Percentiles rank a stretch among this genome's conserved stretches.
phyloP scores from a whole-genome alignment of 2,329 filamentous ascomycete species.

The Arthroderma sp. region DNA sequence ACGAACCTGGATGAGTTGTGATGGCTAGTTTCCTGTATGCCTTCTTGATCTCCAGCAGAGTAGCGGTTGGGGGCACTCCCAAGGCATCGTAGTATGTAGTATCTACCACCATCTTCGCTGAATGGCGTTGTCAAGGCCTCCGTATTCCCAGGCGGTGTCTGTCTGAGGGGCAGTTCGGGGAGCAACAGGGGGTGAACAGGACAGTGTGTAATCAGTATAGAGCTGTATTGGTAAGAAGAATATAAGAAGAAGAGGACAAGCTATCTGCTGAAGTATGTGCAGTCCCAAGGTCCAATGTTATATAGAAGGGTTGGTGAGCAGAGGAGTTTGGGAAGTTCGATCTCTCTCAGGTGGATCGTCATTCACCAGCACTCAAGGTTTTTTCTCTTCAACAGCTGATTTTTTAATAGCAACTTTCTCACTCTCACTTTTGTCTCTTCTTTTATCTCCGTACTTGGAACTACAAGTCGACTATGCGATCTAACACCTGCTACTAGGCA shows the following conservation, averaged over 20 bases:
- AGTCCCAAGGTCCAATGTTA: no score
- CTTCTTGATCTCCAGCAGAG: slow-evolving; percentile 91
- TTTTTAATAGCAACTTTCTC: neutral
- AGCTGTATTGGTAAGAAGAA: neutral
- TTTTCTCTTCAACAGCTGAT: slow-evolving; percentile 4
- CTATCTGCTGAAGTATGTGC: no score
- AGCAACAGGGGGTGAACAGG: neutral
- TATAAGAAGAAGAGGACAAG: no score
- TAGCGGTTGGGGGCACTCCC: slow-evolving; percentile 70
- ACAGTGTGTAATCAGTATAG: neutral
- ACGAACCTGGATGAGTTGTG: slow-evolving; percentile 70
- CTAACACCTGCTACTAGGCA: no score
- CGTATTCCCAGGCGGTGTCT: neutral
- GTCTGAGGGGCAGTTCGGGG: neutral
- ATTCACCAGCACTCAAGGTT: neutral
- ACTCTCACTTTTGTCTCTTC: neutral
- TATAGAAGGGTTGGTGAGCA: no score
- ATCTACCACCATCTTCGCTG: slow-evolving; percentile 62
- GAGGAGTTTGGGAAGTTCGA: neutral
- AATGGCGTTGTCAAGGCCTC: neutral
- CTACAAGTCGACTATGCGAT: no score
- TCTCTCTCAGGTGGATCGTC: neutral
- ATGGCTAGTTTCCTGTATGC: slow-evolving; percentile 92
- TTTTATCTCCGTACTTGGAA: no score
- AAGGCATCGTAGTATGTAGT: slow-evolving; percentile 80